These are phyloP conservation scores for Ceratocystis variospora DNA, from an alignment of 2,329 filamentous ascomycete species.

Conservation along the genomic window DNA sequence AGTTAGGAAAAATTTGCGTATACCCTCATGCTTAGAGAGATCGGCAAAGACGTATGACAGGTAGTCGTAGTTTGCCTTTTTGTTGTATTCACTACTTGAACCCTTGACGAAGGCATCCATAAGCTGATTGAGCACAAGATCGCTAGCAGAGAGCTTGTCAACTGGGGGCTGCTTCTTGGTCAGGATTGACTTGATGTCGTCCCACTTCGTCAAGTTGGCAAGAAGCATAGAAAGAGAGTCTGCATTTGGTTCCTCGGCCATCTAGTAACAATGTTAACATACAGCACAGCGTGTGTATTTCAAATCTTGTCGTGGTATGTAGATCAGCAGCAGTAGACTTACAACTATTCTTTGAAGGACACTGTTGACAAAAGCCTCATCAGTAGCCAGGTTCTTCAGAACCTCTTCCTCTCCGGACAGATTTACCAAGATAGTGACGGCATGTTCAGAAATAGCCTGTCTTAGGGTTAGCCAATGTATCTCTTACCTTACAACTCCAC, in stretches of 20 bases:
- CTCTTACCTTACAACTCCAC: too few relatives aligned
- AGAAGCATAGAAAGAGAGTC: conserved; percentile 83
- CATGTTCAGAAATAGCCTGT: conserved; percentile 83
- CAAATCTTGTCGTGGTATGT: too few relatives aligned
- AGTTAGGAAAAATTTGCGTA: conserved; percentile 60
- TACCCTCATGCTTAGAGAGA: conserved; percentile 64
- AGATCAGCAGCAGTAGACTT: conserved; percentile 26
- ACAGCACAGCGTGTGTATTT: too few relatives aligned
- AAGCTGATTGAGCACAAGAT: conserved; percentile 71
- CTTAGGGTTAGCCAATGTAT: conserved; percentile 11
- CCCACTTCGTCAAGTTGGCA: conserved; percentile 77
- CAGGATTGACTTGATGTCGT: conserved; percentile 55
- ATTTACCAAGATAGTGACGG: conserved; percentile 79
- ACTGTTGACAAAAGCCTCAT: conserved; percentile 67
- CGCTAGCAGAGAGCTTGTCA: conserved; percentile 55
- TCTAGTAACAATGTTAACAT: conserved; percentile 31
- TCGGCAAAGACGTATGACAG: conserved; percentile 90
- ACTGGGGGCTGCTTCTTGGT: conserved; percentile 54
- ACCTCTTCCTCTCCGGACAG: conserved; percentile 65
- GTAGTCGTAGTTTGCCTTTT: conserved; percentile 77
- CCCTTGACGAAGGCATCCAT: conserved; percentile 95
- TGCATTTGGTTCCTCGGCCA: conserved; percentile 62
- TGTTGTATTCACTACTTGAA: conserved; percentile 68
- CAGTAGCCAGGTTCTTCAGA: conserved; percentile 55
- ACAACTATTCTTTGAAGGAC: conserved; percentile 63